Evolutionary conservation across 345 rosid genomes (phyloP).

Genomic region (Brassica incana): DNA sequence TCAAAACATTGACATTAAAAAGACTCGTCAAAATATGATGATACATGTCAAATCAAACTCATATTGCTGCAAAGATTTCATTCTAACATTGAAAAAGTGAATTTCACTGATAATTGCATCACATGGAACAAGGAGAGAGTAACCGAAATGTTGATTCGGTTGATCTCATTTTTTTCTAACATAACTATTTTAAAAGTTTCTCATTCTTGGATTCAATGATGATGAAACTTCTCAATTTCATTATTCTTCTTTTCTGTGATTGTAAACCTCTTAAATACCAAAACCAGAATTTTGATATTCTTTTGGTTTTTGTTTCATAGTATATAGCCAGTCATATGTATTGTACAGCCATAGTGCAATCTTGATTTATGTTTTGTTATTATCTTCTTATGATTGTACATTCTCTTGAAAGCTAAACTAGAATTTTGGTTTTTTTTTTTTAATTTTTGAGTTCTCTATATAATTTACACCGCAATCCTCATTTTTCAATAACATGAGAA

Average conservation of each 20-base stretch:
- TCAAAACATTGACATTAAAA: background rate
- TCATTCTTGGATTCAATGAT: background rate
- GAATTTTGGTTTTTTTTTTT: no score
- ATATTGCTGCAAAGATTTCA: background rate
- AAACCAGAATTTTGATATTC: background rate
- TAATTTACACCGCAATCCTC: no score
- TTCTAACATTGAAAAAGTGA: background rate
- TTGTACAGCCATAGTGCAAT: background rate
- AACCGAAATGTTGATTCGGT: background rate
- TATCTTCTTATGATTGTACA: no score
- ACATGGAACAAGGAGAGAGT: background rate
- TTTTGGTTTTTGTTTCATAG: background rate
- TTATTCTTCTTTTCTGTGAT: background rate
- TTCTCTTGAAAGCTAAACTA: no score
- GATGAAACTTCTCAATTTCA: background rate
- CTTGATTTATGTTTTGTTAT: background rate
- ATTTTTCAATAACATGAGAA: no score
- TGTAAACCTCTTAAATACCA: background rate
- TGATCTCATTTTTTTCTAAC: background rate
- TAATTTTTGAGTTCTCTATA: no score
- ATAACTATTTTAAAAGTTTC: background rate
- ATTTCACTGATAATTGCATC: background rate
- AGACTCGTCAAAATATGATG: no score
- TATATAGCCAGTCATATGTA: background rate
- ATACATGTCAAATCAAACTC: background rate